phyloP scores from a whole-genome alignment of 208 protist genomes.

The Wallacemonas rigidus region DNA sequence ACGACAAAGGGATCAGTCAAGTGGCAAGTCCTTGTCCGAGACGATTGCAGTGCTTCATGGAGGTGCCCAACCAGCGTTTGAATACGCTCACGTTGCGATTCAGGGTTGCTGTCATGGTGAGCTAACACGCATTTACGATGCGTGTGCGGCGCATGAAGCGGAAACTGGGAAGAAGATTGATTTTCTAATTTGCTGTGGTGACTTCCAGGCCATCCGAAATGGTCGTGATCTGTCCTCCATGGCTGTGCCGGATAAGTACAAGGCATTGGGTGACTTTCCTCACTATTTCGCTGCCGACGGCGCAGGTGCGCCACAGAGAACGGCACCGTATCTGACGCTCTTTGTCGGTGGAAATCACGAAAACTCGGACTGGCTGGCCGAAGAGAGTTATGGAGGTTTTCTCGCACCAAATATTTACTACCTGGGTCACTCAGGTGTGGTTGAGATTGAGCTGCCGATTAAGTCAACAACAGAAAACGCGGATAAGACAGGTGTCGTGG shows the following conservation, averaged over 20 bases:
- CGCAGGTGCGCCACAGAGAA: background rate
- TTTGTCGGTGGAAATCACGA: conserved; percentile 99
- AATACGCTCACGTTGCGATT: conserved; percentile 88
- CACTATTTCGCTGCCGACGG: conserved; percentile 91
- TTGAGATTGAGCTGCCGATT: conserved; percentile 80
- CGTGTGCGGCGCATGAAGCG: conserved; percentile 78
- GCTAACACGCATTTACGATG: conserved; percentile 96
- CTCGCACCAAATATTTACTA: conserved; percentile 99
- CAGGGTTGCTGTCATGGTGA: conserved; percentile 98
- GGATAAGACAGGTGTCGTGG: conserved; percentile 1
- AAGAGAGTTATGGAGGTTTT: conserved; percentile 96
- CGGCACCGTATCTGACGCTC: conserved; percentile 97
- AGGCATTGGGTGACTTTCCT: conserved; percentile 93
- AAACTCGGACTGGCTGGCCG: conserved; percentile 93
- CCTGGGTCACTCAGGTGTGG: conserved; percentile 93
- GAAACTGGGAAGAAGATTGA: conserved; percentile 91
- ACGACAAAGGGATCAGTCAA: conserved; percentile 23
- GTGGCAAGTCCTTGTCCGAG: conserved; percentile 15
- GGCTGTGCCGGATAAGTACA: conserved; percentile 96
- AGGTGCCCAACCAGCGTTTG: conserved; percentile 1
- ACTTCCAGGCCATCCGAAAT: conserved; percentile 97
- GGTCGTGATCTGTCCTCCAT: conserved; percentile 92
- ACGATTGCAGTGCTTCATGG: conserved; percentile 23
- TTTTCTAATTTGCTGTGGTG: conserved; percentile 97
- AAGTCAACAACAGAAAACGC: conserved; percentile 17